phyloP scores from a whole-genome alignment of 2,329 filamentous ascomycete species.

The Fusarium algeriense region DNA sequence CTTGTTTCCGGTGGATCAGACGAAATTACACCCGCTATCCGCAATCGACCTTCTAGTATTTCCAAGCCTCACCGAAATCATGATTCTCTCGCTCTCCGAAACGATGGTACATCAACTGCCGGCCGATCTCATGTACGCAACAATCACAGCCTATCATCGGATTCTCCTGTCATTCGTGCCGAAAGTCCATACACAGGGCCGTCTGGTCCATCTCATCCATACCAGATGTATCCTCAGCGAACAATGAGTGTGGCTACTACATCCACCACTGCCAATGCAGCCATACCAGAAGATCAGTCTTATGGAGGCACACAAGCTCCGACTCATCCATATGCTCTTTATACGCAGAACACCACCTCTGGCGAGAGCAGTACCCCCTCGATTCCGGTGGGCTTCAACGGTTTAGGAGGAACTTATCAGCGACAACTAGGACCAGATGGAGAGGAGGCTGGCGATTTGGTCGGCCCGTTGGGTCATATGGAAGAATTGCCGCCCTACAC shows the following conservation, averaged over 20 bases:
- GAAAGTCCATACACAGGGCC: constrained; percentile 78
- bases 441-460: constrained; percentile 87
- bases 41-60: constrained; percentile 65
- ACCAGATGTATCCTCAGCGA: constrained; percentile 85
- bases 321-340: constrained; percentile 88
- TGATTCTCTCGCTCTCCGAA: constrained; percentile 64
- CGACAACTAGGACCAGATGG: constrained; percentile 81
- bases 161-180: constrained; percentile 55
- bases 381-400: constrained; percentile 82
- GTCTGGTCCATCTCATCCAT: constrained; percentile 83
- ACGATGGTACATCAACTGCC: constrained; percentile 58
- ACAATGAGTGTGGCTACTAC: constrained; percentile 77
- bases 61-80: constrained; percentile 64
- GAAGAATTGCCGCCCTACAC: constrained; percentile 94
- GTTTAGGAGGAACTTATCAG: constrained; percentile 74
- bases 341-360: constrained; percentile 77
- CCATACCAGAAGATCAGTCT: constrained; percentile 54
- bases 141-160: constrained; percentile 52
- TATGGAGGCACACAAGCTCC: constrained; percentile 74
- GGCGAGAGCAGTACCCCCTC: constrained; percentile 60
- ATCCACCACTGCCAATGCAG: constrained; percentile 71
- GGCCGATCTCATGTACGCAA: constrained; percentile 32
- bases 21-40: constrained; percentile 38
- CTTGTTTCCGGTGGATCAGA: constrained; percentile 29
- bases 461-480: constrained; percentile 88